Base-by-base conservation (phyloP, 2,329 filamentous ascomycete genomes). In the Penicillium italicum region DNA sequence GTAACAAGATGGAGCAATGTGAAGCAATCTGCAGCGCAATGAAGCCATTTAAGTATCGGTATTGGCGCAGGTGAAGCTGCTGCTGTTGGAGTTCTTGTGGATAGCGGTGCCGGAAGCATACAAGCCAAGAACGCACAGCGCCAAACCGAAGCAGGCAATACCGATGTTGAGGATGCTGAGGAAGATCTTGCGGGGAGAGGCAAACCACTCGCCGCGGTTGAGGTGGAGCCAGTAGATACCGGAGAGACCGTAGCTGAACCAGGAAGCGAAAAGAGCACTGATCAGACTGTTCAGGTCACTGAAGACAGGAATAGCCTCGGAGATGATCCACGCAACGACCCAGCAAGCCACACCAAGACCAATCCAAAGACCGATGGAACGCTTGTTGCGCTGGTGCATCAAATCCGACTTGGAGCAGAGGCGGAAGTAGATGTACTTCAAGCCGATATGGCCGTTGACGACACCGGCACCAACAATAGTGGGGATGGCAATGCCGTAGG, bases 381-480 rank as follows among this genome's bases (percentile, higher is more conserved):
- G 61, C 53, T 73, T 73, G 45, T 77, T 83, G 50, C 75, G 74
- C 58, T 78, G 74, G 46, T 75, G 73, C 66, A 82, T 74, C 64
- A 81, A 77, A 59, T 80, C 78, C 6, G 82, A 83, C 62, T 82
- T 79, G 30, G 79, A 74, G 74, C 86, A 88, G 14, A 86, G 67
- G 30, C 86, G 81, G 10, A 83, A 76, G 66, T 87, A 89, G 57
- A 88, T 77, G 63, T 87, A 86, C 68, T 87, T 88, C 43, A 79
- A 77, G 3, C 84, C 85, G 2, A 89, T 84, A 57, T 86, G 83
- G 8, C 82, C 85, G 66, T 88, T 86, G 56, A 90, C 85, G 12
- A 89, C 85, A 50, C 86, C 87, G 0, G 86, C 85, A 41, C 89
- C 82, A 44, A 89, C 76, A 58, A 89, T 89, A 5, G 87, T 89